Conservation (phyloP, 257 asterid species). For the Solanum sitiens region DNA sequence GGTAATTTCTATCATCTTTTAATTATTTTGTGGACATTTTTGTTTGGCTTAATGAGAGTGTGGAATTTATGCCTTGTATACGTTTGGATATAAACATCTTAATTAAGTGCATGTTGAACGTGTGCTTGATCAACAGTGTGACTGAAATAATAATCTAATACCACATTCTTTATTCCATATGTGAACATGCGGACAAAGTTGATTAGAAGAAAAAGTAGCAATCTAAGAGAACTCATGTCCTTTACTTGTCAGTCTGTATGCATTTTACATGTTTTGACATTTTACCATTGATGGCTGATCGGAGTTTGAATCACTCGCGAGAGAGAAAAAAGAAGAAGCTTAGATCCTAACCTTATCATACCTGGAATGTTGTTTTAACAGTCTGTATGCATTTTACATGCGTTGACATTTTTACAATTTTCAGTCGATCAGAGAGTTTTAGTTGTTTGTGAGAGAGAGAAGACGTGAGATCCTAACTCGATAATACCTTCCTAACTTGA, state of each 20-base stretch:
- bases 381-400: neutral
- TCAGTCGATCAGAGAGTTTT: neutral
- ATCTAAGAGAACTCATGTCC: neutral
- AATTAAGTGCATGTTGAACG: neutral
- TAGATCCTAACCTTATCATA: neutral
- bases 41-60: neutral
- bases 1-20: constrained; percentile 33
- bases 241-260: neutral
- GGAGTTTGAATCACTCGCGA: neutral
- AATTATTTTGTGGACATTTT: neutral
- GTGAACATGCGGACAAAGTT: neutral
- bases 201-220: neutral
- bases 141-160: neutral
- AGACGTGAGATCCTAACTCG: neutral
- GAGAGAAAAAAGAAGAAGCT: neutral
- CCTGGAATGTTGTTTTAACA: neutral
- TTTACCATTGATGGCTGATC: neutral
- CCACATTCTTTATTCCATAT: neutral
- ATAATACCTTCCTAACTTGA: neutral
- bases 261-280: neutral
- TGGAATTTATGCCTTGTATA: neutral
- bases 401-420: neutral
- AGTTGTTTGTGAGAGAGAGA: neutral
- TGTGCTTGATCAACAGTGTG: neutral
- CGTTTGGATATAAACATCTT: neutral